Evolutionary conservation across 495 filamentous ascomycete species (phyloP).

Genomic region (Tuber melanosporum): DNA sequence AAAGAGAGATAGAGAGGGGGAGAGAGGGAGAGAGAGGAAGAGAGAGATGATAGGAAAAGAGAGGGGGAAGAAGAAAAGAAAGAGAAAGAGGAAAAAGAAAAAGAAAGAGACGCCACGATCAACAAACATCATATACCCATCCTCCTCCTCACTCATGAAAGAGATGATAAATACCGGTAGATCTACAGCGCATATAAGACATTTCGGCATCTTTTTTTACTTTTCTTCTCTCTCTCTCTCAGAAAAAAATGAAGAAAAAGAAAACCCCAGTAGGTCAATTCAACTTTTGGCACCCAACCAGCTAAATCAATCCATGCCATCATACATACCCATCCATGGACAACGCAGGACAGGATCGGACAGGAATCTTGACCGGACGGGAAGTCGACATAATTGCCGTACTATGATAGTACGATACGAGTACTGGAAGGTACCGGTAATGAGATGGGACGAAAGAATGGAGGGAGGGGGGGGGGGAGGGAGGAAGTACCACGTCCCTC

Average conservation of each 20-base stretch:
- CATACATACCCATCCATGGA: not conserved
- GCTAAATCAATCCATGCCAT: not conserved
- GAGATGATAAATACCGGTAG: not conserved
- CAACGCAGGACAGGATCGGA: not conserved
- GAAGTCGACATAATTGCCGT: not conserved
- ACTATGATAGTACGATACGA: no score
- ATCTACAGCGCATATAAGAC: not conserved
- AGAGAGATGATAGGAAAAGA: not conserved
- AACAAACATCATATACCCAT: not conserved
- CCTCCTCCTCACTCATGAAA: not conserved
- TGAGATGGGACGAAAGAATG: not conserved
- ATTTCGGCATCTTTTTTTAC: not conserved
- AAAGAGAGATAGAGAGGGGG: not conserved
- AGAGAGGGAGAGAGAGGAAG: not conserved
- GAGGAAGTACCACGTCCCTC: not conserved
- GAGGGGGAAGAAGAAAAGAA: no score
- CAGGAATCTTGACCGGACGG: not conserved
- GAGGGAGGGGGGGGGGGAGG: no score
- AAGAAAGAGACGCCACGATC: not conserved
- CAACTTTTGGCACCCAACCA: not conserved
- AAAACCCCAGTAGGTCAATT: no score
- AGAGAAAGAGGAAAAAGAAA: not conserved
- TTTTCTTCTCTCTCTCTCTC: not conserved
- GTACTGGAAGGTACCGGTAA: not conserved
- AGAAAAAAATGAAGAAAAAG: no score